Conservation (phyloP, 2,329 filamentous ascomycete species). For the Domatiomyces globalis region DNA sequence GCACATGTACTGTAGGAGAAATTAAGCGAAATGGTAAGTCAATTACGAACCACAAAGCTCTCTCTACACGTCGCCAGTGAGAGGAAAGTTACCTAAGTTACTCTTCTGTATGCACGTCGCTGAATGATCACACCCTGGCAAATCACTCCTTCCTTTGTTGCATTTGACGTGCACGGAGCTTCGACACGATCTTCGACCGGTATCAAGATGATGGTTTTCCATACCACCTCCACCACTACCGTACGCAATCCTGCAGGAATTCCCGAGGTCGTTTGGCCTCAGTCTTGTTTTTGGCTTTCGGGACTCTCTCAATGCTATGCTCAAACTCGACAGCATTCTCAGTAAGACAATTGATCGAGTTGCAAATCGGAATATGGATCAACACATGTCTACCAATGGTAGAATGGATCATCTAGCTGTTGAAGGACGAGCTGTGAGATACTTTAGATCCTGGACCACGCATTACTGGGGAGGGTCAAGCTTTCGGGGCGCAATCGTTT, state of each 20-base stretch:
- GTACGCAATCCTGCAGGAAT: not conserved
- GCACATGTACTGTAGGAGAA: not conserved
- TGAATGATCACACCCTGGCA: not conserved
- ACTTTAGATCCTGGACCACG: slow-evolving; percentile 55
- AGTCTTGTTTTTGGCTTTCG: not conserved
- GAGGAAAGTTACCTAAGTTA: not conserved
- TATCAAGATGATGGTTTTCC: not conserved
- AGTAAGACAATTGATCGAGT: slow-evolving; percentile 82
- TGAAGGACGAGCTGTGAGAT: slow-evolving; percentile 67
- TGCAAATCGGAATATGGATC: slow-evolving; percentile 66
- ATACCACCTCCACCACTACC: not conserved
- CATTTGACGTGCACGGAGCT: not conserved
- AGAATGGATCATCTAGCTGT: slow-evolving; percentile 53
- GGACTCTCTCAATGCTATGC: not conserved
- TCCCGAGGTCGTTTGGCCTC: not conserved
- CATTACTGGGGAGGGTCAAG: slow-evolving; percentile 66
- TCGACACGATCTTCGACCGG: too few species aligned
- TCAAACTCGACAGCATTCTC: slow-evolving; percentile 50
- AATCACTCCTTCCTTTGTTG: not conserved
- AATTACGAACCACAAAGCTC: not conserved
- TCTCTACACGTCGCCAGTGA: not conserved
- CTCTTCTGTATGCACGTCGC: not conserved
- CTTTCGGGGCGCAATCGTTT: slow-evolving; percentile 56
- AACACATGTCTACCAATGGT: slow-evolving; percentile 59
- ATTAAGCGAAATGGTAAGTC: not conserved